Evolutionary conservation across 2,329 filamentous ascomycete species (phyloP), one percentile per base, ranked within the genome.

Genomic region (Penicillium sp.): DNA sequence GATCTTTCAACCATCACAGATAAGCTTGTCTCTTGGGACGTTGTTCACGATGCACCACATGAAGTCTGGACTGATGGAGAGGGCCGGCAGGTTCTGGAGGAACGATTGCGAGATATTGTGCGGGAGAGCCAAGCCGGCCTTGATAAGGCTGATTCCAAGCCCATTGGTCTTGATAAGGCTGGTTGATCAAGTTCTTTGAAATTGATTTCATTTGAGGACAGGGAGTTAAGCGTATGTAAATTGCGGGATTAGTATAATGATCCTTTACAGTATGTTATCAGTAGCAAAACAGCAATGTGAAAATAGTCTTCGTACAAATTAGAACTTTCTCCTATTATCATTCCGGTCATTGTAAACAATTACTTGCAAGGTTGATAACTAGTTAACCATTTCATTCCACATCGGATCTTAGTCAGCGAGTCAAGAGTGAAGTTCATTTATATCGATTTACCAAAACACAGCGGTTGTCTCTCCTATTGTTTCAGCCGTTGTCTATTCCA

Each of bases 11-110:
- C 78, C 49, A 74, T 97, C 56, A 96, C 91, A 0, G 77, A 84
- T 42, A 89, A 89, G 39, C 72, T 97, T 42, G 68, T 86, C 47
- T 75, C 79, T 31, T 98, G 91, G 90, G 89, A 95, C 66, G 80
- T 95, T 42, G 88, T 96, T 9, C 81, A 86, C 47, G 80, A 84
- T 52, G 89, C 90, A 3, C 87, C 89, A 4, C 88, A 95, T 66
- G 80, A 90, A 64, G 85, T 97, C 0, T 98, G 93, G 93, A 73
- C 73, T 58, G 88, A 84, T 3, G 66, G 76, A 1, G 79, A 89
- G 39, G 91, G 91, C 0, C 77, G 87, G 44, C 70, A 81, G 42
- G 69, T 82, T 38, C 84, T 97, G 68, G 90, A 95, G 73, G 86
- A 85, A 74, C 80, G 88, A 58, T 69, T 97, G 59, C 77, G 73